Conservation (phyloP, 1,284 basidiomycete species). For the Fomitopsis schrenkii region DNA sequence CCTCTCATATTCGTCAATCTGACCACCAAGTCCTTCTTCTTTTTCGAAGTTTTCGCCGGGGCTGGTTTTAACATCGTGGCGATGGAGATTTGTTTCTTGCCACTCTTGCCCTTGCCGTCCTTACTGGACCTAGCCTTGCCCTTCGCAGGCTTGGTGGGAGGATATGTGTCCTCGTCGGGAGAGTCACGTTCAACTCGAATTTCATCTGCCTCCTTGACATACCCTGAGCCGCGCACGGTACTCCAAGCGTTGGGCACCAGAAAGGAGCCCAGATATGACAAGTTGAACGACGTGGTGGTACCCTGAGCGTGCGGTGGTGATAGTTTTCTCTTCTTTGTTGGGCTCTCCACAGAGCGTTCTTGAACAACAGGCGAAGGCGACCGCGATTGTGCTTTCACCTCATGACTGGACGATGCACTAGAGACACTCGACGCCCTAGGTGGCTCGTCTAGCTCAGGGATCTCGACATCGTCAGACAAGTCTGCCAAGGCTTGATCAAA, state of each 20-base stretch:
- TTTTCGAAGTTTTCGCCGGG: slow-evolving; percentile 43
- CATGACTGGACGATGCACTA: slow-evolving; percentile 29
- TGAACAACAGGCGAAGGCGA: slow-evolving; percentile 5
- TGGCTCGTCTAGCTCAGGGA: slow-evolving; percentile 16
- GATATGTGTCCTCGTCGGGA: slow-evolving; percentile 27
- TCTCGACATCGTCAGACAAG: slow-evolving; percentile 49
- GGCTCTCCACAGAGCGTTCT: slow-evolving; percentile 13
- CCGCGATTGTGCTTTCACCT: slow-evolving; percentile 26
- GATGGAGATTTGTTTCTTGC: slow-evolving; percentile 62
- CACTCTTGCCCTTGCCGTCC: slow-evolving; percentile 29
- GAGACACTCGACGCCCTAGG: slow-evolving; percentile 40
- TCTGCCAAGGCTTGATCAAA: slow-evolving; percentile 22
- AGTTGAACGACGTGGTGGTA: slow-evolving; percentile 8
- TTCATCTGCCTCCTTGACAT: slow-evolving; percentile 61
- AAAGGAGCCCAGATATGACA: slow-evolving; percentile 61
- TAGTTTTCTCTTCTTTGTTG: slow-evolving; percentile 46
- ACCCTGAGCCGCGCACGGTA: slow-evolving; percentile 69
- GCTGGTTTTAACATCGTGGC: slow-evolving; percentile 62
- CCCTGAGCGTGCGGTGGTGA: slow-evolving; percentile 19
- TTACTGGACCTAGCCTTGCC: slow-evolving; percentile 27
- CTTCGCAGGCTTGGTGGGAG: slow-evolving; percentile 16
- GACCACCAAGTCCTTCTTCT: slow-evolving; percentile 63
- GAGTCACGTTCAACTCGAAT: slow-evolving; percentile 56
- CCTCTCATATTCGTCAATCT: slow-evolving; percentile 61
- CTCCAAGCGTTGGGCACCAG: slow-evolving; percentile 78